Evolutionary conservation across 2,329 filamentous ascomycete genomes (phyloP).

Genomic region (Calonectria hawksworthii): DNA sequence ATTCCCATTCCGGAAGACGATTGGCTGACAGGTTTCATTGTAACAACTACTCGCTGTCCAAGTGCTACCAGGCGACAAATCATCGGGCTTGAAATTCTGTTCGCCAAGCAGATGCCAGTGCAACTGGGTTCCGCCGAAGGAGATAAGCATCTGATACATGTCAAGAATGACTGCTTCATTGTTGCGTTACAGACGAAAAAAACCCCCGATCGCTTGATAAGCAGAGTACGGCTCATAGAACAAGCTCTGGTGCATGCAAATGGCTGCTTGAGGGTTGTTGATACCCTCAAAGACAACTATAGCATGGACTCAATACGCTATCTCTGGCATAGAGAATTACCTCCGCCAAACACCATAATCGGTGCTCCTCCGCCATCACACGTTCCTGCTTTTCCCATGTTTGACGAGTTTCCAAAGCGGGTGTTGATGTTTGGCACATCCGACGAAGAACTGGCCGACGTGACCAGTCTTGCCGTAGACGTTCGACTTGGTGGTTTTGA

Average conservation of each 20-base stretch:
- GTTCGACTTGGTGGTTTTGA: slow-evolving; percentile 17
- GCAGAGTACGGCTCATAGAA: neutral
- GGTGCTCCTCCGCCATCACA: neutral
- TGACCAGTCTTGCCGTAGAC: neutral
- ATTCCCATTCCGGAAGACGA: slow-evolving; percentile 4
- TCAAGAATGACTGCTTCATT: neutral
- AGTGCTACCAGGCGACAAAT: neutral
- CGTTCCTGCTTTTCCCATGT: no score
- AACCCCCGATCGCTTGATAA: neutral
- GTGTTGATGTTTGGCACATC: slow-evolving; percentile 15
- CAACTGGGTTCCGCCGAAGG: neutral
- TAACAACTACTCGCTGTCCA: neutral
- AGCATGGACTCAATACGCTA: neutral
- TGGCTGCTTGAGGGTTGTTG: neutral
- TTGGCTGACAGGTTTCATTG: slow-evolving; percentile 10
- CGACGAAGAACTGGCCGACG: neutral
- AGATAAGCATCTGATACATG: slow-evolving; percentile 1
- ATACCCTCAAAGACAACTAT: neutral
- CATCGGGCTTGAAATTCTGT: neutral
- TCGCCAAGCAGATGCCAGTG: neutral
- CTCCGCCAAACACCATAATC: neutral
- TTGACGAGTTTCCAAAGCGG: slow-evolving; percentile 3
- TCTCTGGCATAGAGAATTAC: slow-evolving; percentile 14
- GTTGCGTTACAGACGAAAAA: neutral
- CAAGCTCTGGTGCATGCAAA: neutral